These are phyloP conservation scores for Podosphaera xanthii DNA, from an alignment of 2,329 filamentous ascomycete genomes.

Conservation along the genomic window DNA sequence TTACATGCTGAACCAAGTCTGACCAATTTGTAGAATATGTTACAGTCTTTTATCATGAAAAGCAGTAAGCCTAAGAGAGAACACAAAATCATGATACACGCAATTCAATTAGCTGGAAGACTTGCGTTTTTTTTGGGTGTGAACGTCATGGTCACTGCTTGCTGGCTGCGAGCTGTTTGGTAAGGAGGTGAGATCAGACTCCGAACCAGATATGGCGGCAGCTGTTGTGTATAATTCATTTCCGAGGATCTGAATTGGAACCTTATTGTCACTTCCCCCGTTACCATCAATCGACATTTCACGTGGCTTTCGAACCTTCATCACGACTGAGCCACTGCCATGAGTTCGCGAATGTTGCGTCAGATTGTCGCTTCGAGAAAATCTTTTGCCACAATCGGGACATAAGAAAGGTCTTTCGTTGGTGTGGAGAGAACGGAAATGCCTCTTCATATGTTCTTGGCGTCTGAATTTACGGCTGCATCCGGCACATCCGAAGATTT, in stretches of 20 bases:
- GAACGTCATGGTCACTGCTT: conserved; percentile 21
- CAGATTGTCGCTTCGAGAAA: conserved; percentile 92
- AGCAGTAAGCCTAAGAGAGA: background rate
- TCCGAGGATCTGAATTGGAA: conserved; percentile 46
- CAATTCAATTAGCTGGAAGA: conserved; percentile 30
- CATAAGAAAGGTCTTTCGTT: conserved; percentile 98
- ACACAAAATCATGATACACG: background rate
- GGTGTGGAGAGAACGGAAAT: conserved; percentile 95
- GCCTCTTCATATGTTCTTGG: conserved; percentile 94
- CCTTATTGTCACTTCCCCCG: conserved; percentile 21
- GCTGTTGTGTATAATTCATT: conserved; percentile 66
- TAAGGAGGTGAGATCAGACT: conserved; percentile 25
- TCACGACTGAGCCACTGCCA: conserved; percentile 69
- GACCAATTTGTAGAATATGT: no score
- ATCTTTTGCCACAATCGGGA: conserved; percentile 96
- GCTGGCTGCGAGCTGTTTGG: conserved; percentile 22
- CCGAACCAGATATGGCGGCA: conserved; percentile 45
- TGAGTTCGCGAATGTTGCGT: conserved; percentile 91
- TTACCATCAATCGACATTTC: conserved; percentile 27
- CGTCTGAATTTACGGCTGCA: conserved; percentile 95
- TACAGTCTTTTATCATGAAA: no score
- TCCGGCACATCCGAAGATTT: conserved; percentile 91
- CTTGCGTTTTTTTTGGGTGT: conserved; percentile 56
- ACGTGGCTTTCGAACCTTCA: conserved; percentile 61
- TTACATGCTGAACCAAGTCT: background rate